Evolutionary conservation across 768 basidiomycete species (phyloP), one percentile per base, ranked within the genome.

Genomic region (Mycena haematopus): DNA sequence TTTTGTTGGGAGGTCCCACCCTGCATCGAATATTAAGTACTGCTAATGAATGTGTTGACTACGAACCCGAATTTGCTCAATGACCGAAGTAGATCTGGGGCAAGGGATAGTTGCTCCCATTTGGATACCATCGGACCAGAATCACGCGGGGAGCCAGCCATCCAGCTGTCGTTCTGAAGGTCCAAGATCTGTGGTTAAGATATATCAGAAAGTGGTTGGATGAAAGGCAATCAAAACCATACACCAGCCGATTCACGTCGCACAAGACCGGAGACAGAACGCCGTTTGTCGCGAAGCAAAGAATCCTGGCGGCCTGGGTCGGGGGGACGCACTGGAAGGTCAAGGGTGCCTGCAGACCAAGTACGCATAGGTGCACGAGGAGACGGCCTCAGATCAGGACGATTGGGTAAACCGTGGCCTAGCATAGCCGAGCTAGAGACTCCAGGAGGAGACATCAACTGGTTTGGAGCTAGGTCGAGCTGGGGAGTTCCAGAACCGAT

Each of bases 1-100:
- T 97, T 81, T 99, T 99, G 76, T 98, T 98, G 7, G 97, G 97
- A 2, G 97, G 97, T 0, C 96, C 96, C 65, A 99, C 90, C 44
- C 95, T 96, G 70, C 25, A 59, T 44, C 25, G 63, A 52, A 56
- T 63, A 42, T 55, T 42, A 31, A 62, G 19, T 33, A 45, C 46
- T 17, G n/a, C 25, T 42, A 36, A 54, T 25, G 8, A 24, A 35
- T 49, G 42, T 36, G 8, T 57, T 60, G 47, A 38, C 11, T 36
- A 79, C 89, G 79, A 67, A 96, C 95, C 96, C 96, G 73, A 97
- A 99, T 76, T 96, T 96, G 64, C 83, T 87, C 64, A 99, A 82
- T 45, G 93, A 95, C 55, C 94, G 84, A 70, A 97, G 80, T 13
- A 99, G 79, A 67, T 98, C 96, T 46, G 93, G 89, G 13, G 91